Conservation (phyloP, 2,329 filamentous ascomycete species). For the Exophiala oligosperma region DNA sequence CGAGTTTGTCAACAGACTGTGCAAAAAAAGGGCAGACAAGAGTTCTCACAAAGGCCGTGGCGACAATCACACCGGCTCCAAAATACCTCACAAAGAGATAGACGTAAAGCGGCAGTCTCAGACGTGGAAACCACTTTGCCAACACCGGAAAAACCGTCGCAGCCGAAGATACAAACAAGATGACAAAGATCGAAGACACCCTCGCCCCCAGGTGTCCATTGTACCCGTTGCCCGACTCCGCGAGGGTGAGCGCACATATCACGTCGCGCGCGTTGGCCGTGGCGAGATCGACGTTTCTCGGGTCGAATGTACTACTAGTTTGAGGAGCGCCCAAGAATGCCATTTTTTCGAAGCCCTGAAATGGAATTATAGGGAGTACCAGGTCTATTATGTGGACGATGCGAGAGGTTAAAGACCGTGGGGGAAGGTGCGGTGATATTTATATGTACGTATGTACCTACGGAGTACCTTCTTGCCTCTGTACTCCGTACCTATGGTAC, state of each 20-base stretch:
- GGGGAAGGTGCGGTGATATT: too few relatives aligned
- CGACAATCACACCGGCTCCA: constrained; percentile 47
- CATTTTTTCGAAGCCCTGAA: too few relatives aligned
- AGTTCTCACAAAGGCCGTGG: constrained; percentile 40
- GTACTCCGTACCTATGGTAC: too few relatives aligned
- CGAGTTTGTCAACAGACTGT: too few relatives aligned
- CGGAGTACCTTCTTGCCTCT: too few relatives aligned
- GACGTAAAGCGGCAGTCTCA: constrained; percentile 42
- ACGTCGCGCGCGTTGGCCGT: constrained; percentile 44
- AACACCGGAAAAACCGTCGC: constrained; percentile 48
- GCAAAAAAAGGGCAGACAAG: not conserved
- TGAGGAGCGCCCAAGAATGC: too few relatives aligned
- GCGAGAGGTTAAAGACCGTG: too few relatives aligned
- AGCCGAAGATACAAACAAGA: constrained; percentile 41
- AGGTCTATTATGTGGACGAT: too few relatives aligned
- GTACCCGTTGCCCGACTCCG: constrained; percentile 51
- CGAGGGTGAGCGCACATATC: constrained; percentile 55
- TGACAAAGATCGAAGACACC: constrained; percentile 46
- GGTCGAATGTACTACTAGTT: constrained; percentile 29
- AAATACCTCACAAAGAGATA: constrained; percentile 51
- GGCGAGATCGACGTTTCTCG: constrained; percentile 45
- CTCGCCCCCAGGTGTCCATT: constrained; percentile 49
- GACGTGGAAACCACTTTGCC: constrained; percentile 37
- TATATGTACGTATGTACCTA: too few relatives aligned
- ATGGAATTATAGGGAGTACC: too few relatives aligned